phyloP scores from a whole-genome alignment of 257 asterid genomes.

The Nicotiana otophora region DNA sequence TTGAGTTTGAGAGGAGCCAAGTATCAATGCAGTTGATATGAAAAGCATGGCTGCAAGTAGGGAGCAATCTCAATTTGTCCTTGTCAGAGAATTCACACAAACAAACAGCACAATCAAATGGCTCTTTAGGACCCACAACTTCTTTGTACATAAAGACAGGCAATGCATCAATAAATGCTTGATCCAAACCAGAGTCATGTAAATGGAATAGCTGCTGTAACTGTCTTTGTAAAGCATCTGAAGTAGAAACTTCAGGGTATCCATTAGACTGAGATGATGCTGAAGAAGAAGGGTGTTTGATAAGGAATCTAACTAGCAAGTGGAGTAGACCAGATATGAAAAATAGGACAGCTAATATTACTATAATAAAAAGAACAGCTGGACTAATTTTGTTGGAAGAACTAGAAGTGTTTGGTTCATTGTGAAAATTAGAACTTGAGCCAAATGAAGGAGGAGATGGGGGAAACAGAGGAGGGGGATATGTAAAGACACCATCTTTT shows the following conservation, averaged over 20 bases:
- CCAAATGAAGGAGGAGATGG: conserved; percentile 31
- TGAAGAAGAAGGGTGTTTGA: conserved; percentile 55
- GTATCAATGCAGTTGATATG: conserved; percentile 84
- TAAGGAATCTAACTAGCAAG: conserved; percentile 82
- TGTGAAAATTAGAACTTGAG: conserved; percentile 22
- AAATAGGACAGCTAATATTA: conserved; percentile 73
- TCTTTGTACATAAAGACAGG: conserved; percentile 78
- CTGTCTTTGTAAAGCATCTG: conserved; percentile 83
- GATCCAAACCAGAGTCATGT: conserved; percentile 90
- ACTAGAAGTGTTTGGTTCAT: conserved; percentile 31
- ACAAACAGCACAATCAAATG: conserved; percentile 92
- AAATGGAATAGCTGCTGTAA: conserved; percentile 84
- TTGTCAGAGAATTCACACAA: conserved; percentile 70
- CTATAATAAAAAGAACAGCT: conserved; percentile 74
- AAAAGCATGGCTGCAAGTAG: conserved; percentile 90
- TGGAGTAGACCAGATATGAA: conserved; percentile 93
- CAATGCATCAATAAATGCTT: conserved; percentile 78
- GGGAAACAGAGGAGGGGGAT: conserved; percentile 37
- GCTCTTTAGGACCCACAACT: conserved; percentile 81
- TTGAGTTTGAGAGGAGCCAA: conserved; percentile 90
- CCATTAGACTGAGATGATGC: conserved; percentile 46
- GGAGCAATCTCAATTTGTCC: conserved; percentile 84
- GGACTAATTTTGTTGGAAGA: conserved; percentile 66
- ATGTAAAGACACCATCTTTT: conserved; percentile 45
- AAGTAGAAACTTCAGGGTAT: conserved; percentile 50